Evolutionary conservation across 2,329 filamentous ascomycete species (phyloP).

Genomic region (Penicillium sp.): DNA sequence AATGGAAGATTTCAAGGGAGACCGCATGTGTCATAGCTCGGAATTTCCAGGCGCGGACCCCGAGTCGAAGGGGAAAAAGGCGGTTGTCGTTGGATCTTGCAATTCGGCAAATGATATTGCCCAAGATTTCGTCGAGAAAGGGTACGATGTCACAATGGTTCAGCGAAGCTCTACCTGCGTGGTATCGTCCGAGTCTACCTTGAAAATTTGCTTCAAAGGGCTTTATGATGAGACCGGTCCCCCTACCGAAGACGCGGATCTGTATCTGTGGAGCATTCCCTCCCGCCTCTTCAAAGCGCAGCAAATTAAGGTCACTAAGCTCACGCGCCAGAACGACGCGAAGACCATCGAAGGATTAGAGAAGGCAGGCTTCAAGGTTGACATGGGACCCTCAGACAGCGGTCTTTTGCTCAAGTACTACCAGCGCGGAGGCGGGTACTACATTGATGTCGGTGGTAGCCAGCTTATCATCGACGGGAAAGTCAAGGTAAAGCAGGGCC

Average conservation of each 20-base stretch:
- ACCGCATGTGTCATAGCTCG: conserved; percentile 60
- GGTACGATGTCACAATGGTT: conserved; percentile 67
- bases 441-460: conserved; percentile 66
- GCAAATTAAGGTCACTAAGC: conserved; percentile 49
- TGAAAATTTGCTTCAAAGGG: conserved; percentile 54
- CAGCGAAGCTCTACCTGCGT: conserved; percentile 67
- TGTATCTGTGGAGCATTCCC: conserved; percentile 59
- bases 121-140: conserved; percentile 66
- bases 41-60: conserved; percentile 56
- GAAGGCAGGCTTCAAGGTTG: conserved; percentile 61
- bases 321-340: conserved; percentile 37
- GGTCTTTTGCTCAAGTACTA: conserved; percentile 64
- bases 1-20: conserved; percentile 58
- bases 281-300: conserved; percentile 60
- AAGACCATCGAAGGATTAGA: conserved; percentile 48
- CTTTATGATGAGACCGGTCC: conserved; percentile 53
- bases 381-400: conserved; percentile 56
- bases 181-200: conserved; percentile 55
- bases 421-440: conserved; percentile 66
- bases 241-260: conserved; percentile 64
- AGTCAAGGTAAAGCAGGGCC: conserved; percentile 64
- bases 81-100: conserved; percentile 65
- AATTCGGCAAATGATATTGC: conserved; percentile 70
- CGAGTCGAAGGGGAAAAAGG: conserved; percentile 55
- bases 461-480: conserved; percentile 63